Evolutionary conservation across 202 grass and related monocot species (phyloP).

Genomic region (Digitaria exilis): DNA sequence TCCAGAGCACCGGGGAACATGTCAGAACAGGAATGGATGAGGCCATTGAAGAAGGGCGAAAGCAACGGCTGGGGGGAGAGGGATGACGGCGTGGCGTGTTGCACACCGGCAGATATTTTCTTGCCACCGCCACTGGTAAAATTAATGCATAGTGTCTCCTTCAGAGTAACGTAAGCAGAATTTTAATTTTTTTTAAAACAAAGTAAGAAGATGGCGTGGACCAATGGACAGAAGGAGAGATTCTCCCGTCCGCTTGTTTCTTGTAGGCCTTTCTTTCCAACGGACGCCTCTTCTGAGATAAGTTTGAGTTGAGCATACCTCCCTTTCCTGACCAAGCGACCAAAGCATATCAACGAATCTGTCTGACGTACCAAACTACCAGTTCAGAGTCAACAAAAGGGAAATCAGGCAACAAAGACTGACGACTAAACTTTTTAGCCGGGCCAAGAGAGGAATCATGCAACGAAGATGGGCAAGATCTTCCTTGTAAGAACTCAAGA

Average conservation of each 20-base stretch:
- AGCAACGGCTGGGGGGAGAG: background rate
- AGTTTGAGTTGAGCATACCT: too few species aligned
- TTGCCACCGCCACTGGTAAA: background rate
- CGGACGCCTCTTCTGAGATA: too few species aligned
- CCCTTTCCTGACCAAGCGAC: too few species aligned
- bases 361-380: background rate
- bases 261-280: too few species aligned
- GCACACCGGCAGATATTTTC: background rate
- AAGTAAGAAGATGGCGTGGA: background rate
- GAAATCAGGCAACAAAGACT: background rate
- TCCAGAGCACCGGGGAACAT: background rate
- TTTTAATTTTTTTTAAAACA: too few species aligned
- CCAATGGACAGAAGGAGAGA: background rate
- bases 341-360: background rate
- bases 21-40: background rate
- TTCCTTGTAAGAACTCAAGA: too few species aligned
- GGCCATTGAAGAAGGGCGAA: background rate
- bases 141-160: background rate
- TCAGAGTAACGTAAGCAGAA: too few species aligned
- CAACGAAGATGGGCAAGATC: background rate
- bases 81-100: background rate
- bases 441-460: background rate
- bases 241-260: background rate
- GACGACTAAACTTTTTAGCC: too few species aligned
- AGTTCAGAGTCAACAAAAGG: background rate